phyloP scores from a whole-genome alignment of 352 stramenopile species.

The Vaucheria bursata region DNA sequence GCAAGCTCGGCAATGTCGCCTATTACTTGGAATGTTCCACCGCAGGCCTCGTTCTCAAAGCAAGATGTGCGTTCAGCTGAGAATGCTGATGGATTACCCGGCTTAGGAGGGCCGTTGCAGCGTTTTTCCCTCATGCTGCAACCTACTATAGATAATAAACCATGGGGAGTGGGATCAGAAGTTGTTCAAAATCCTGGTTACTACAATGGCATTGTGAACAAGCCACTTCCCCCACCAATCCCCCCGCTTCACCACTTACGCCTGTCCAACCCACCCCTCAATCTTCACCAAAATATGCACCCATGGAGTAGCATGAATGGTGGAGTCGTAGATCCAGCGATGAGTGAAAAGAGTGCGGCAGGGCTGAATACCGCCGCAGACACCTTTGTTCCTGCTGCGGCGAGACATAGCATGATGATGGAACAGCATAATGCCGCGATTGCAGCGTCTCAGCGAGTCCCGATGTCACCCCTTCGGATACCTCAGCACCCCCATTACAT shows the following conservation, averaged over 20 bases:
- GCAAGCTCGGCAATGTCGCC: background rate
- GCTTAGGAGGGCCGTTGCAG: background rate
- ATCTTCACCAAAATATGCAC: background rate
- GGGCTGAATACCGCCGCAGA: background rate
- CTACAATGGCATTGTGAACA: background rate
- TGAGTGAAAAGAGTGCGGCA: background rate
- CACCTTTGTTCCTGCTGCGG: background rate
- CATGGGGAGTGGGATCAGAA: background rate
- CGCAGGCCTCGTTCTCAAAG: background rate
- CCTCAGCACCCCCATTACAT: too few species aligned
- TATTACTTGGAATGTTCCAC: background rate
- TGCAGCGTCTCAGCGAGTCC: too few species aligned
- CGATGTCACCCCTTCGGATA: too few species aligned
- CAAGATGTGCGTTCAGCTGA: background rate
- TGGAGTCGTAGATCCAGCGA: background rate
- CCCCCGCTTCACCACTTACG: background rate
- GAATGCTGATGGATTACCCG: background rate
- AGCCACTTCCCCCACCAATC: background rate
- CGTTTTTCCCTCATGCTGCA: slow-evolving; percentile 1
- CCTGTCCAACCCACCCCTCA: background rate
- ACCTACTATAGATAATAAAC: background rate
- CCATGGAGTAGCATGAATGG: background rate
- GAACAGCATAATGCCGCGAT: too few species aligned
- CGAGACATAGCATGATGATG: too few species aligned
- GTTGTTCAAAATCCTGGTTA: too few species aligned